These are phyloP conservation scores for Rhizophora apiculata DNA, from an alignment of 345 rosid species.

Conservation along the genomic window DNA sequence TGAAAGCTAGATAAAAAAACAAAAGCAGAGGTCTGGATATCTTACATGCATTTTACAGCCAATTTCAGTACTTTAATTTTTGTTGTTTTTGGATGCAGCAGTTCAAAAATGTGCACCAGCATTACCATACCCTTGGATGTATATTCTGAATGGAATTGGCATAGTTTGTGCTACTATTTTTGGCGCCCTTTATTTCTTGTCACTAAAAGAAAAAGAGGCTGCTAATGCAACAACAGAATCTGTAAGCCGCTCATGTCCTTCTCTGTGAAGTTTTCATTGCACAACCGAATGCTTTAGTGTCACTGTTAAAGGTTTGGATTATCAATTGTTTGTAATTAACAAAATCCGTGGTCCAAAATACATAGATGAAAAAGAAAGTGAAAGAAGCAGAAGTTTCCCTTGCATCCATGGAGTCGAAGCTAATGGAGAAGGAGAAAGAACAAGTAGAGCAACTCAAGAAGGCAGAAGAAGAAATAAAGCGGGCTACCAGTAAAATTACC, in stretches of 20 bases:
- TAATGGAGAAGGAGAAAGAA: conserved; percentile 59
- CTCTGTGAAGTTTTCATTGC: not conserved
- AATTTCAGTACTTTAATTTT: conserved; percentile 1
- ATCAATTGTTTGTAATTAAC: conserved; percentile 3
- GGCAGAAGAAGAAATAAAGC: conserved; percentile 60
- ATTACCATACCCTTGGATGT: conserved; percentile 46
- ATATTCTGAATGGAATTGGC: conserved; percentile 76
- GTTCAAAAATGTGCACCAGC: conserved; percentile 32
- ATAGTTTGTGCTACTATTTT: conserved; percentile 67
- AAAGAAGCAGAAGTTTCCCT: conserved; percentile 63
- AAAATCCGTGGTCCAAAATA: conserved; percentile 18
- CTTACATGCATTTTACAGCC: conserved; percentile 16
- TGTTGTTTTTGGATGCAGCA: conserved; percentile 20
- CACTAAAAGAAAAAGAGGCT: conserved; percentile 52
- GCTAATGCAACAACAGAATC: conserved; percentile 55
- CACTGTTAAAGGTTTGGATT: not conserved
- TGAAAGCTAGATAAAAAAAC: conserved; percentile 32
- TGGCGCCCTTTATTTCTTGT: conserved; percentile 79
- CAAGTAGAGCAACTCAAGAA: conserved; percentile 38
- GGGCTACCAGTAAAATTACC: conserved; percentile 53
- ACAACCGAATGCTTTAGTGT: not conserved
- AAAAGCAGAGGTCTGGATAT: conserved; percentile 48
- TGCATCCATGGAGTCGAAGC: conserved; percentile 43
- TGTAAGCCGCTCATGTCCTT: conserved; percentile 42
- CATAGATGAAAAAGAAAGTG: conserved; percentile 61